Conservation (phyloP, 306 rosid species). For the Adenanthera pavonina region DNA sequence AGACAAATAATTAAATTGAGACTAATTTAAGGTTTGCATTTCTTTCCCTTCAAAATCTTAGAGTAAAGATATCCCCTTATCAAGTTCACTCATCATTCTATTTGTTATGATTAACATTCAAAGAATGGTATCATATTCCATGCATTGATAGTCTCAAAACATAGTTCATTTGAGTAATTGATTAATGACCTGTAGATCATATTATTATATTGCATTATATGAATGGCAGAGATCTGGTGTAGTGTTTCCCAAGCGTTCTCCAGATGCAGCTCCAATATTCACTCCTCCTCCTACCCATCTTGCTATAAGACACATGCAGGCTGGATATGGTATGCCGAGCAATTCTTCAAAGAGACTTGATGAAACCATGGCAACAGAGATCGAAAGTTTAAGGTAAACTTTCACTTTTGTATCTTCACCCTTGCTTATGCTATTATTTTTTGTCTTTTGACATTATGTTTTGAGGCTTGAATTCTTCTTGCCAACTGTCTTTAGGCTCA, state of each 20-base stretch:
- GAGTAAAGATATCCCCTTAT: constrained; percentile 3
- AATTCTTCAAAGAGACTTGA: constrained; percentile 93
- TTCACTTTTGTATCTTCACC: constrained; percentile 13
- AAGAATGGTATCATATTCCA: constrained; percentile 1
- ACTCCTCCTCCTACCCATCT: constrained; percentile 80
- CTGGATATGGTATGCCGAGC: constrained; percentile 90
- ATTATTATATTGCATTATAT: constrained; percentile 38
- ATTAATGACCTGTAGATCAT: constrained; percentile 9
- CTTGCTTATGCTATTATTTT: constrained; percentile 26
- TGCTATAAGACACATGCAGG: constrained; percentile 50
- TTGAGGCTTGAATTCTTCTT: background rate
- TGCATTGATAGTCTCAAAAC: constrained; percentile 20
- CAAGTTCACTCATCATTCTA: background rate
- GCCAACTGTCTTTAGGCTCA: constrained; percentile 19
- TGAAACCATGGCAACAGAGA: constrained; percentile 96
- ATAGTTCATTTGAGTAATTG: constrained; percentile 26
- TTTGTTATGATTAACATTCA: constrained; percentile 7
- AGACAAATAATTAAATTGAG: constrained; percentile 9
- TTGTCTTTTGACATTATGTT: constrained; percentile 22
- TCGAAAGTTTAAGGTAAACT: constrained; percentile 79
- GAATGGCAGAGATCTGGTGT: constrained; percentile 86
- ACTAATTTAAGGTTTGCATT: constrained; percentile 7
- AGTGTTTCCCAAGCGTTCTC: constrained; percentile 77
- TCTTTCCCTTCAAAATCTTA: background rate
- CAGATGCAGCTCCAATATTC: constrained; percentile 79